Evolutionary conservation across 495 filamentous ascomycete species (phyloP).

Genomic region (Daldinia bambusicola): DNA sequence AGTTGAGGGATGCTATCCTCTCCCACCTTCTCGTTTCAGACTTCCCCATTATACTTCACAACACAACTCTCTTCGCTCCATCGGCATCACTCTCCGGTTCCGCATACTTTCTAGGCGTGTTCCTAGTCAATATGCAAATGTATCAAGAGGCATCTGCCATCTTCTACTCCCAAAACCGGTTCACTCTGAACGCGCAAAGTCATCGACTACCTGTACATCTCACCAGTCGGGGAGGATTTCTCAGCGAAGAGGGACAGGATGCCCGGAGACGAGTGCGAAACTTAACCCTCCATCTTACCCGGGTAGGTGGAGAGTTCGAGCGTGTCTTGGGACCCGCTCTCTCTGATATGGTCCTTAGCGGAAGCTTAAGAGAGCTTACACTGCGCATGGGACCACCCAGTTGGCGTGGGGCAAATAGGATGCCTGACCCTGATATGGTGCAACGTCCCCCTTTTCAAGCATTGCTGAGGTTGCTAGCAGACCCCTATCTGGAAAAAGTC

Average conservation of each 20-base stretch:
- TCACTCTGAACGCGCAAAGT: constrained; percentile 46
- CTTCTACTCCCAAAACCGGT: constrained; percentile 50
- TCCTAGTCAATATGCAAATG: constrained; percentile 50
- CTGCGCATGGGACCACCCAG: constrained; percentile 40
- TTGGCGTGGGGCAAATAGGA: constrained; percentile 19
- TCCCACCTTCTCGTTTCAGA: constrained; percentile 38
- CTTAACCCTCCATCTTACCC: constrained; percentile 42
- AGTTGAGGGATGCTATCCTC: constrained; percentile 82
- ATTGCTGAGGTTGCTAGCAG: constrained; percentile 46
- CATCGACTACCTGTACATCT: constrained; percentile 44
- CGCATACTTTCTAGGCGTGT: constrained; percentile 36
- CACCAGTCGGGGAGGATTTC: constrained; percentile 35
- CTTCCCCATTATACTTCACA: constrained; percentile 41
- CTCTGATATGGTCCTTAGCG: constrained; percentile 48
- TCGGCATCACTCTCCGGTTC: constrained; percentile 4
- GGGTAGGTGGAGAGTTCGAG: constrained; percentile 48
- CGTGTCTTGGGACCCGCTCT: constrained; percentile 39
- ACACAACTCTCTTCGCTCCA: constrained; percentile 29
- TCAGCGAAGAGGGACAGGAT: constrained; percentile 37
- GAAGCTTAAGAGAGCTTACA: constrained; percentile 42
- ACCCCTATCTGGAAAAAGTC: constrained; percentile 46
- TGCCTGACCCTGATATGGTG: constrained; percentile 34
- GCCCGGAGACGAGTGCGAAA: constrained; percentile 46
- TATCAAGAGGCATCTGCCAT: constrained; percentile 49
- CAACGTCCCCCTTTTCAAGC: constrained; percentile 44